Percentiles rank a stretch among this genome's conserved stretches.
These are phyloP conservation scores for Pythium monospermum DNA, from an alignment of 352 stramenopile species.

Conservation along the genomic window DNA sequence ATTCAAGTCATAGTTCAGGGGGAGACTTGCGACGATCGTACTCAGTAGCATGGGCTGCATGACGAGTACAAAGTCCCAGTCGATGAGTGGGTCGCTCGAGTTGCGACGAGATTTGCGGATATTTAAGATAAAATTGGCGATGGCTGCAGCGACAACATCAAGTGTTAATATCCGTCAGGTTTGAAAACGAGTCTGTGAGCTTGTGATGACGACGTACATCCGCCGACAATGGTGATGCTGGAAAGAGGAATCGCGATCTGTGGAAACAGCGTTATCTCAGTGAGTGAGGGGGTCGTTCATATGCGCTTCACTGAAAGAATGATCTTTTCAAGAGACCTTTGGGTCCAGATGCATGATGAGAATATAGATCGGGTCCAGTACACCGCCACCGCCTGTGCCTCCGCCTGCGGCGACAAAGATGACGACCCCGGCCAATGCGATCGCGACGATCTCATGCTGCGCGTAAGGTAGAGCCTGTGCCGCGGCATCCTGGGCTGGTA, in stretches of 20 bases:
- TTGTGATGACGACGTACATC: conserved; percentile 11
- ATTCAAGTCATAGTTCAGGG: background rate
- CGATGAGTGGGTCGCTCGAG: conserved; percentile 89
- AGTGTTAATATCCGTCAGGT: no score
- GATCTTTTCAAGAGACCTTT: conserved; percentile 35
- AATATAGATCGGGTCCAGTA: conserved; percentile 96
- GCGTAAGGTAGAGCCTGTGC: conserved; percentile 31
- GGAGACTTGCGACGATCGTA: conserved; percentile 23
- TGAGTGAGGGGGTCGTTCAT: background rate
- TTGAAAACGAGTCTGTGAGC: no score
- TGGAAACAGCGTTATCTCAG: background rate
- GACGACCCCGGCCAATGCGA: conserved; percentile 49
- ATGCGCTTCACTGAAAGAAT: background rate
- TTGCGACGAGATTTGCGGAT: conserved; percentile 82
- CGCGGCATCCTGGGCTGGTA: conserved; percentile 11
- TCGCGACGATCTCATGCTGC: conserved; percentile 38
- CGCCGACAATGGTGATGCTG: conserved; percentile 95
- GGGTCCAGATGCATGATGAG: conserved; percentile 91
- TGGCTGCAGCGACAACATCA: conserved; percentile 30
- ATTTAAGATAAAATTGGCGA: conserved; percentile 94
- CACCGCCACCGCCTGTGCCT: conserved; percentile 90
- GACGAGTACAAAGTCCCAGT: conserved; percentile 96
- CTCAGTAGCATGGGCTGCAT: conserved; percentile 92
- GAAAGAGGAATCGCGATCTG: conserved; percentile 91
- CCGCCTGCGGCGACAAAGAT: conserved; percentile 86